A percentile compares a stretch with the other conserved stretches of the same genome.
phyloP scores from a whole-genome alignment of 257 asterid genomes.

The Marsdenia floribunda region DNA sequence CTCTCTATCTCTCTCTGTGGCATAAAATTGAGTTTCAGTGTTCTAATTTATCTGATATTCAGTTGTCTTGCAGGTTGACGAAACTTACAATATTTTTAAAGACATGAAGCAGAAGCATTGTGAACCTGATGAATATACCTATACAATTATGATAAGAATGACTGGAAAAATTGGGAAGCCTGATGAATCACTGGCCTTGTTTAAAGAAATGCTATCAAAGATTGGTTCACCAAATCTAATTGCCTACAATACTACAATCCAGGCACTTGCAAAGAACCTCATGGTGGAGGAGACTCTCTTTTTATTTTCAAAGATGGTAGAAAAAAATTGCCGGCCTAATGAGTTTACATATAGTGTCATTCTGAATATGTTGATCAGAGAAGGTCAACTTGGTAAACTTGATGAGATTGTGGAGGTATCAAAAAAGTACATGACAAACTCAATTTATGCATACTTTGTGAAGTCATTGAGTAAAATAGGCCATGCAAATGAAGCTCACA shows the following conservation, averaged over 20 bases:
- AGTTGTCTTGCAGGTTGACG: constrained; percentile 74
- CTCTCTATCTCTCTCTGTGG: neutral
- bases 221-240: constrained; percentile 68
- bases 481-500: constrained; percentile 83
- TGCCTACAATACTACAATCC: constrained; percentile 76
- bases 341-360: constrained; percentile 78
- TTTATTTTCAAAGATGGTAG: constrained; percentile 81
- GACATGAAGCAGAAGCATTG: constrained; percentile 83
- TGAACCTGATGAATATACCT: constrained; percentile 77
- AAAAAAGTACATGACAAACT: constrained; percentile 70
- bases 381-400: constrained; percentile 75
- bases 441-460: constrained; percentile 74
- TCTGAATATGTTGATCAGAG: constrained; percentile 57
- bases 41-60: constrained; percentile 60
- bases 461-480: constrained; percentile 73
- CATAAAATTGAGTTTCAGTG: constrained; percentile 15
- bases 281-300: constrained; percentile 58
- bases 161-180: constrained; percentile 63
- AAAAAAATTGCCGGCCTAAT: constrained; percentile 77
- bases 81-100: constrained; percentile 53
- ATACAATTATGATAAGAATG: constrained; percentile 81
- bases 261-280: constrained; percentile 62
- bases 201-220: constrained; percentile 74
- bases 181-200: constrained; percentile 55
- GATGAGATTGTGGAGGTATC: constrained; percentile 79